These are phyloP conservation scores for Rhizopogon hawkerae DNA, from an alignment of 1,284 basidiomycete genomes.

Conservation along the genomic window DNA sequence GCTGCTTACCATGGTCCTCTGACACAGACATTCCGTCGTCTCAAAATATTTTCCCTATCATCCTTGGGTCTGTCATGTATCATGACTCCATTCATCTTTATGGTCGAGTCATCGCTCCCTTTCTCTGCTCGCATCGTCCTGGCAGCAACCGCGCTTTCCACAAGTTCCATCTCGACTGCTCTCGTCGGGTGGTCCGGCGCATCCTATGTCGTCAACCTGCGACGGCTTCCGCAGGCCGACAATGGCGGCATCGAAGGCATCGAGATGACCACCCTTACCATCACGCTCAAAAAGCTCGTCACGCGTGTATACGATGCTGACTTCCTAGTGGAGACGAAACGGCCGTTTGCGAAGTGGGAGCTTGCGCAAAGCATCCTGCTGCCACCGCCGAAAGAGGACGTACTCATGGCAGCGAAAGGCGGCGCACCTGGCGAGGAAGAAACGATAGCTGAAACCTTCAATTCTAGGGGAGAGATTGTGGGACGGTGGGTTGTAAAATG, in stretches of 20 bases:
- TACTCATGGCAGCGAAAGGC: constrained; percentile 23
- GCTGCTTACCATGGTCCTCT: constrained; percentile 57
- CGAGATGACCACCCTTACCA: constrained; percentile 63
- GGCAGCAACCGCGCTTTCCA: constrained; percentile 60
- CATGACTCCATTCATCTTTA: constrained; percentile 72
- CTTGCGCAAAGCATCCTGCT: constrained; percentile 51
- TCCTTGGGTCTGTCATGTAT: constrained; percentile 66
- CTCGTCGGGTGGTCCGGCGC: constrained; percentile 67
- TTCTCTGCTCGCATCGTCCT: constrained; percentile 62
- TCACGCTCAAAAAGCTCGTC: constrained; percentile 50
- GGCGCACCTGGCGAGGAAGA: constrained; percentile 51
- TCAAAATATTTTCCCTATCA: constrained; percentile 78
- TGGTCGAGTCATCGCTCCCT: constrained; percentile 71
- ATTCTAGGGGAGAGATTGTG: constrained; percentile 53
- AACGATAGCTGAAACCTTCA: constrained; percentile 67
- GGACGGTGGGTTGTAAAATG: constrained; percentile 76
- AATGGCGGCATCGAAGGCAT: constrained; percentile 43
- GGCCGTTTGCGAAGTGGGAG: constrained; percentile 79
- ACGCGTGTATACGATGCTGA: constrained; percentile 68
- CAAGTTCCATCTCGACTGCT: constrained; percentile 63
- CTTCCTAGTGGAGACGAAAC: constrained; percentile 60
- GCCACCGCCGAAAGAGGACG: constrained; percentile 31
- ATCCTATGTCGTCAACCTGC: constrained; percentile 45
- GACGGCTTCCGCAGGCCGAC: constrained; percentile 32
- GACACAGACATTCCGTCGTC: constrained; percentile 58